Evolutionary conservation across 352 stramenopile genomes (phyloP).

Genomic region (Phytophthora crassamura): DNA sequence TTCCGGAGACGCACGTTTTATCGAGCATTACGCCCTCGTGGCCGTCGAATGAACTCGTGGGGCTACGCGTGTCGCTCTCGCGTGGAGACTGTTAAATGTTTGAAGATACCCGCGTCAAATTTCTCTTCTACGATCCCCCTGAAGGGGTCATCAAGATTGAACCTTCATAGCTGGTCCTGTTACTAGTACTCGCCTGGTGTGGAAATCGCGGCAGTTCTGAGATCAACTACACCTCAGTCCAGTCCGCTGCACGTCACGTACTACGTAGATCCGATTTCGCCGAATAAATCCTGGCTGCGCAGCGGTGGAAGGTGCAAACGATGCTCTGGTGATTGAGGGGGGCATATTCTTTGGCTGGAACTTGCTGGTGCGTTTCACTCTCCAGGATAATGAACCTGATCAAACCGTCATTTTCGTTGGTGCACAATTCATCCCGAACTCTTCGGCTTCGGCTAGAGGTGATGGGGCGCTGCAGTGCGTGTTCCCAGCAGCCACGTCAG

Average conservation of each 20-base stretch:
- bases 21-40: conserved; percentile 54
- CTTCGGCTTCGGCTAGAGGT: conserved; percentile 1
- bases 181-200: conserved; percentile 60
- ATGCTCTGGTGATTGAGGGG: conserved; percentile 49
- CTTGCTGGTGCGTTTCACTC: conserved; percentile 50
- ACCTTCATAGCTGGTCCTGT: conserved; percentile 56
- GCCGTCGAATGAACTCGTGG: conserved; percentile 66
- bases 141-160: conserved; percentile 71
- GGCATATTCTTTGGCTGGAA: conserved; percentile 62
- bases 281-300: conserved; percentile 61
- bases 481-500: conserved; percentile 38
- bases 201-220: conserved; percentile 62
- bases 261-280: conserved; percentile 58
- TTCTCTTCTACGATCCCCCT: conserved; percentile 77
- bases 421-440: conserved; percentile 40
- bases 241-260: conserved; percentile 63
- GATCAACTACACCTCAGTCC: conserved; percentile 76
- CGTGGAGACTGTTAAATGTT: conserved; percentile 39
- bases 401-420: conserved; percentile 35
- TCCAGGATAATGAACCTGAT: conserved; percentile 35
- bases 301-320: conserved; percentile 39
- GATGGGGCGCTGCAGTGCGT: conserved; percentile 38
- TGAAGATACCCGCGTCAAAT: conserved; percentile 54
- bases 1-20: conserved; percentile 40
- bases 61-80: conserved; percentile 44